Base-by-base conservation (phyloP, 23 red algal genomes). In the Porphyridium purpureum region DNA sequence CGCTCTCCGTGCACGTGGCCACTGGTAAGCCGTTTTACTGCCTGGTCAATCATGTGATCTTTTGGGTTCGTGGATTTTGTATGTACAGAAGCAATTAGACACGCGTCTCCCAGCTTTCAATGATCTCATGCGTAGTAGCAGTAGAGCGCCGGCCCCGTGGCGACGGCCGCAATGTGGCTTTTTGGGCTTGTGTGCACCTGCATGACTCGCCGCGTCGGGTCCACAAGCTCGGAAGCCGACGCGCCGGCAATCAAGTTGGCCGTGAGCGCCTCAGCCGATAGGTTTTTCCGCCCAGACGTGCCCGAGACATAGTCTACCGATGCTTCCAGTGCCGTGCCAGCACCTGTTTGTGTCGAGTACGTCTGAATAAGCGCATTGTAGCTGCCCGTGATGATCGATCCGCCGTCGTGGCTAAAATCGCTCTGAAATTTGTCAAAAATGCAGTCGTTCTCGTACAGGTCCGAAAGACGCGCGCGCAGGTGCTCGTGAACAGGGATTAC, bases 351-450 rank as follows among this genome's bases (percentile, higher is more conserved):
- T 27, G 66, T 59, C 31, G 82, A 88, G 59, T 74, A 88, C 2
- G 72, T 35, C 20, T 80, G 74, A 67, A 84, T 70, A 24, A 66
- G 48, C 1, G 54, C 72, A 49, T 75, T 80, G 64, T 94, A 94
- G 14, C 62, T 72, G 35, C 87, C 87, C 21, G 87, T 94, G 0
- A 94, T 29, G n/a, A 94, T 21, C 14, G 72, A 75, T 17, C 62
- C 55, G 32, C 76, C 87, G 47, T 94, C 87, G 36, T 40, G 28
- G 7, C 66, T 69, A 60, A 94, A 94, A 24, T 70, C 53, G 36
- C 87, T 83, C 24, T 79, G 78, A 54, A 84, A 94, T 50, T 84
- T 83, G 75, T 94, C 87, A 67, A 94, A 94, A 47, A 94, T 94
- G 62, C 70, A 94, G 58, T 94, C 87, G 28, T 94, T 94, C 21